These are phyloP conservation scores for Pichia cabralensis DNA, from an alignment of 805 yeast genomes.

Conservation along the genomic window DNA sequence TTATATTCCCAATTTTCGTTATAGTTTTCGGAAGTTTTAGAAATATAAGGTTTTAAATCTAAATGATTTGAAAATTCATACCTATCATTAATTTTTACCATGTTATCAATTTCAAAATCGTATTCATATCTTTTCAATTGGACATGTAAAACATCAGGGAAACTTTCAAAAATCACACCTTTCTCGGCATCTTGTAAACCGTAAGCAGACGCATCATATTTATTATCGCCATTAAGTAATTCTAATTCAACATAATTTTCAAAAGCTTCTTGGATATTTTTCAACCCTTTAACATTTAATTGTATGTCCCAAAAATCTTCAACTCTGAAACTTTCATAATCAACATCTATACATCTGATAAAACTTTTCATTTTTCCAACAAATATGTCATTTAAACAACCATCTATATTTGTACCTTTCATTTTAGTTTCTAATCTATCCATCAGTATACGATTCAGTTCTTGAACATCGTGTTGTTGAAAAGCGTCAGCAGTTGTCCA, in stretches of 20 bases:
- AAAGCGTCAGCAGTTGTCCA: constrained; percentile 96
- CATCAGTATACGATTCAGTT: constrained; percentile 89
- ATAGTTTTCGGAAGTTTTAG: constrained; percentile 37
- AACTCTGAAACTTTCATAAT: constrained; percentile 80
- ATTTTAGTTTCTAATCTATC: constrained; percentile 83
- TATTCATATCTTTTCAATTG: constrained; percentile 93
- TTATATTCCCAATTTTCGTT: constrained; percentile 66
- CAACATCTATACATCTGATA: constrained; percentile 85
- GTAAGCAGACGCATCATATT: constrained; percentile 80
- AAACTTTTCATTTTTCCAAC: constrained; percentile 96
- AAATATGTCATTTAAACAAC: constrained; percentile 67
- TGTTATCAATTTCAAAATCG: constrained; percentile 78
- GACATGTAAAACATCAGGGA: constrained; percentile 88
- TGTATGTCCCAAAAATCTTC: constrained; percentile 99
- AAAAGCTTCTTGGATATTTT: constrained; percentile 64
- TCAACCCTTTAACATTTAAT: constrained; percentile 79
- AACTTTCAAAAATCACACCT: constrained; percentile 84
- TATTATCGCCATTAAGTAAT: constrained; percentile 87
- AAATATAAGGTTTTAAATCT: constrained; percentile 72
- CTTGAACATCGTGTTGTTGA: constrained; percentile 97
- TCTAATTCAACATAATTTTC: constrained; percentile 83
- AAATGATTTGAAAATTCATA: constrained; percentile 81
- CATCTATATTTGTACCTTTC: constrained; percentile 80
- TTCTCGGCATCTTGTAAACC: constrained; percentile 95
- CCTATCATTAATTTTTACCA: constrained; percentile 86